Base-by-base conservation (phyloP, 2,329 filamentous ascomycete genomes). In the Sclerotinia borealis region DNA sequence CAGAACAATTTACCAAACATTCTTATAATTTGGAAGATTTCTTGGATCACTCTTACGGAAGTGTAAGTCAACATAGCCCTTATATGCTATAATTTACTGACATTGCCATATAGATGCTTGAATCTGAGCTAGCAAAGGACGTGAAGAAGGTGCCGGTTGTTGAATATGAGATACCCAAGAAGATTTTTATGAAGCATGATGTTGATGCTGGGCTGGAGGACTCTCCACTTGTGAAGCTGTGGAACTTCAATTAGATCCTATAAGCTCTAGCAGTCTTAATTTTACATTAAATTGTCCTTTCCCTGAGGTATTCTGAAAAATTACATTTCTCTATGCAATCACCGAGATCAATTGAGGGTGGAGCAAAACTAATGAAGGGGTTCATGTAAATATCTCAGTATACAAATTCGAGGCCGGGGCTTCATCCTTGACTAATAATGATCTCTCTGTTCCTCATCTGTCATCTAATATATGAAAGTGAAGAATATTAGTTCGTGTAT, bases 11-110 rank as follows among this genome's bases (percentile, higher is more conserved):
- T 75, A 99, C 95, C 2, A 99, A 99, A 78, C 88, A 92, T 69
- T 84, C 89, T 3, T 99, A 98, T 77, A 95, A 92, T 70, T 78
- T 97, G n/a, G 95, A 99, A 74, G 95, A 99, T 74, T 99, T 99
- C 76, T 78, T 98, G 54, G 95, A 99, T 73, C 92, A 98, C 75
- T 93, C 91, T 0, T 99, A 98, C 76, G 85, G 81, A 71, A 91
- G 86, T 73, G 88, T 89, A 83, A 82, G 84, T 83, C 29, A 22
- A 15, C 8, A 15, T 22, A 10, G 31, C 43, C 17, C 36, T 31
- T 25, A 22, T 31, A 27, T 52, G 37, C 13, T 36, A 31, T 13
- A 51, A 39, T 36, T 34, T 39, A 58, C 77, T 81, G 69, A 81
- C 72, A 37, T 37, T 19, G 41, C 22, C 27, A 8, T 41, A 27